Conservation (phyloP, 768 basidiomycete species). For the Chlorophyllum brunneum region DNA sequence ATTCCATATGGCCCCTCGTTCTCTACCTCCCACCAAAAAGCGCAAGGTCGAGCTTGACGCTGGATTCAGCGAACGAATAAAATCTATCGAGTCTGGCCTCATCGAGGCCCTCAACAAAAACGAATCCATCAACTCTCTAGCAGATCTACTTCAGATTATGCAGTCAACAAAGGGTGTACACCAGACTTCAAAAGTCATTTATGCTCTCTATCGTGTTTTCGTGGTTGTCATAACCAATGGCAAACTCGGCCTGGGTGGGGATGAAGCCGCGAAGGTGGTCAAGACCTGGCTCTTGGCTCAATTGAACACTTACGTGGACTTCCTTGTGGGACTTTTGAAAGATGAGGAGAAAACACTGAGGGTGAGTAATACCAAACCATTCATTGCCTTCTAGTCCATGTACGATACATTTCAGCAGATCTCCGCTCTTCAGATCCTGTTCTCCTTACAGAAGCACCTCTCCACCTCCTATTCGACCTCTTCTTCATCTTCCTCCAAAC, state of each 20-base stretch:
- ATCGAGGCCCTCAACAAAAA: constrained; percentile 48
- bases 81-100: constrained; percentile 52
- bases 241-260: constrained; percentile 45
- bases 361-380: constrained; percentile 48
- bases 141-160: constrained; percentile 67
- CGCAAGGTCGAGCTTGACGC: constrained; percentile 37
- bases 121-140: constrained; percentile 70
- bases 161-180: constrained; percentile 44
- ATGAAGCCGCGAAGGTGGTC: constrained; percentile 60
- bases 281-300: constrained; percentile 79
- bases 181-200: constrained; percentile 69
- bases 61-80: constrained; percentile 26
- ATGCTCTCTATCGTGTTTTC: constrained; percentile 79
- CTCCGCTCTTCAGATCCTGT: constrained; percentile 69
- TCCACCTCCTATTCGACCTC: constrained; percentile 56
- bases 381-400: neutral
- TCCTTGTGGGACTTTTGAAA: constrained; percentile 66
- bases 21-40: constrained; percentile 52
- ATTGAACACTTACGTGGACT: constrained; percentile 63
- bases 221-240: constrained; percentile 56
- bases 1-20: constrained; percentile 24
- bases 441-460: constrained; percentile 73
- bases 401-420: constrained; percentile 34
- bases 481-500: constrained; percentile 21
- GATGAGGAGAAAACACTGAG: constrained; percentile 73